A percentile compares a stretch with the other conserved stretches of the same genome.
phyloP scores from a whole-genome alignment of 2,329 filamentous ascomycete genomes.

The Davidsoniella virescens region DNA sequence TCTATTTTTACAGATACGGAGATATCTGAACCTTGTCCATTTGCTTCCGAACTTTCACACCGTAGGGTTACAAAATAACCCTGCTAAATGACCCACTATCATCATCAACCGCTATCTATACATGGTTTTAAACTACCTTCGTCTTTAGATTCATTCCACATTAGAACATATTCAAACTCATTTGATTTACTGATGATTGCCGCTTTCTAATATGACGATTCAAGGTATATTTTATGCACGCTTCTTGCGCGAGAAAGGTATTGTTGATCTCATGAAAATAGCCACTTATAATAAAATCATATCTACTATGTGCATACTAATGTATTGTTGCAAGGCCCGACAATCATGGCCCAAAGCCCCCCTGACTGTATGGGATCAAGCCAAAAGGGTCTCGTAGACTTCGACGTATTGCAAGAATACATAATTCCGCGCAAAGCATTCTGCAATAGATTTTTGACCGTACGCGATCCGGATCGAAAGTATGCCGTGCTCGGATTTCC shows the following conservation, averaged over 20 bases:
- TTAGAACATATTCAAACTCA: too few relatives aligned
- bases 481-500: conserved; percentile 77
- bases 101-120: neutral
- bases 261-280: neutral
- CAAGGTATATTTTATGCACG: conserved; percentile 56
- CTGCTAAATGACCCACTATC: too few relatives aligned
- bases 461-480: conserved; percentile 52
- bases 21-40: too few relatives aligned
- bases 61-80: neutral
- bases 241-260: conserved; percentile 51
- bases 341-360: conserved; percentile 29
- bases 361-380: conserved; percentile 22
- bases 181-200: too few relatives aligned
- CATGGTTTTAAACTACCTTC: too few relatives aligned
- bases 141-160: too few relatives aligned
- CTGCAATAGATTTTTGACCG: conserved; percentile 76
- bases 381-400: conserved; percentile 59
- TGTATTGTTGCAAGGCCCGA: conserved; percentile 47
- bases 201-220: conserved; percentile 32
- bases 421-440: conserved; percentile 91
- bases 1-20: too few relatives aligned
- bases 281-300: neutral
- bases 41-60: too few relatives aligned
- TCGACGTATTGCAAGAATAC: conserved; percentile 74
- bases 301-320: conserved; percentile 34